A percentile compares a stretch with the other conserved stretches of the same genome.
Evolutionary conservation across 139 green algal genomes (phyloP).

Genomic region (Closterium sp.): DNA sequence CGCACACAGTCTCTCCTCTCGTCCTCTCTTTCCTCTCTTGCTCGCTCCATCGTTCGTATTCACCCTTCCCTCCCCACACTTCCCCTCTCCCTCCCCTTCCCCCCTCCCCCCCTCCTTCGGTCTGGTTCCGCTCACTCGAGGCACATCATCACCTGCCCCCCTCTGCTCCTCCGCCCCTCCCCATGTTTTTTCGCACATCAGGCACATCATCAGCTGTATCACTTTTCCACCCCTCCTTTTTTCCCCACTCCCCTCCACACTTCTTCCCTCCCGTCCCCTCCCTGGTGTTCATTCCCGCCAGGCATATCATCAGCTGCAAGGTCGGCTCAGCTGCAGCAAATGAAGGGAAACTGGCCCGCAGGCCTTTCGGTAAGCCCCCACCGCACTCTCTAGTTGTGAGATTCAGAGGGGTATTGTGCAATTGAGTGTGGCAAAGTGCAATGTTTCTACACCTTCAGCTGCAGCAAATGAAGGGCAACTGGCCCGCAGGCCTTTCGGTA

Average conservation of each 20-base stretch:
- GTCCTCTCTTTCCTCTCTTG: background rate
- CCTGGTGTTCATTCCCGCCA: background rate
- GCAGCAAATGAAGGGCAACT: slow-evolving; percentile 10
- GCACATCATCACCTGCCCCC: no score
- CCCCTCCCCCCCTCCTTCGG: background rate
- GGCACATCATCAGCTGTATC: background rate
- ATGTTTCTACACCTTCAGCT: no score
- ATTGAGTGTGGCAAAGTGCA: no score
- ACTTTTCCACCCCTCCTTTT: background rate
- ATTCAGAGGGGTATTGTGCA: no score
- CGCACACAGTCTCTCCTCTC: background rate
- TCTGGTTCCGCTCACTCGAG: no score
- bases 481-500: background rate
- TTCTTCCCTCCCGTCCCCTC: no score
- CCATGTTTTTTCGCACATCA: no score
- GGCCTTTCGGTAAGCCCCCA: background rate
- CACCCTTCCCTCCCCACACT: background rate
- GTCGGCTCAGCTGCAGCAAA: slow-evolving; percentile 5
- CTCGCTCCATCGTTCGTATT: background rate
- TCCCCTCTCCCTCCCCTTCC: slow-evolving; percentile 3
- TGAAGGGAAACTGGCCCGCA: slow-evolving; percentile 1
- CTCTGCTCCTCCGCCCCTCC: no score
- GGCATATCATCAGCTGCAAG: background rate
- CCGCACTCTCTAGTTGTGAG: no score
- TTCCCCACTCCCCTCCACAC: background rate